Conservation (phyloP, 768 basidiomycete genomes). For the Leccinum subgranulosum region DNA sequence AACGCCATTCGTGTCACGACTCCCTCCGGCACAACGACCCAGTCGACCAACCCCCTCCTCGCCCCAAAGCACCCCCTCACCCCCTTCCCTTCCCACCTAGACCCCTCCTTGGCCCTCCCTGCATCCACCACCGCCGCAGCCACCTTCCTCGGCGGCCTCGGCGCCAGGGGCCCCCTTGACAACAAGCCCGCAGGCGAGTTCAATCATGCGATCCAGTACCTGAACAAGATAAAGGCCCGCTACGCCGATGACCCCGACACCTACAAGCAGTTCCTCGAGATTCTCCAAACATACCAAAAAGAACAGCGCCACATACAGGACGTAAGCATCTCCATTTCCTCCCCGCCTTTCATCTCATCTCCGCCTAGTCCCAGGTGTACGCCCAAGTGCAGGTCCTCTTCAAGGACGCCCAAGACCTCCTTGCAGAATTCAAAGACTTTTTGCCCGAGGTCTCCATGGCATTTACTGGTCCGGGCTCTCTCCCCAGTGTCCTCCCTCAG, state of each 20-base stretch:
- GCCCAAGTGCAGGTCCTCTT: constrained; percentile 78
- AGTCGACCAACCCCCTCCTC: constrained; percentile 44
- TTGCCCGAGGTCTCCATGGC: constrained; percentile 61
- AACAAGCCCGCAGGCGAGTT: constrained; percentile 66
- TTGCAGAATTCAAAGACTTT: constrained; percentile 81
- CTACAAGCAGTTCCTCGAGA: constrained; percentile 87
- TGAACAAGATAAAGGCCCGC: constrained; percentile 97
- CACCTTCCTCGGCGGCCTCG: constrained; percentile 61
- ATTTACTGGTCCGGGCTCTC: constrained; percentile 37
- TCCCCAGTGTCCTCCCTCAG: constrained; percentile 51
- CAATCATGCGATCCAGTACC: constrained; percentile 93
- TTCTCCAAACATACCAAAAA: constrained; percentile 84
- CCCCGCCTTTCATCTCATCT: not conserved
- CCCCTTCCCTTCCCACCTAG: constrained; percentile 43
- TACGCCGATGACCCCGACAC: constrained; percentile 88
- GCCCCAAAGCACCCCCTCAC: constrained; percentile 30
- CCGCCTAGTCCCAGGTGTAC: constrained; percentile 65
- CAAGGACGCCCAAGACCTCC: constrained; percentile 75
- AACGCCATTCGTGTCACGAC: constrained; percentile 81
- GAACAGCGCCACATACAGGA: constrained; percentile 72
- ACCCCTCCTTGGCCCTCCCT: constrained; percentile 51
- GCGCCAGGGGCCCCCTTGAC: constrained; percentile 46
- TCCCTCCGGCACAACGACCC: constrained; percentile 68
- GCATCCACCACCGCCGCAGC: constrained; percentile 58
- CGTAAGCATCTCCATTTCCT: constrained; percentile 41